Conservation (phyloP, 1,139 yeast species). For the Taiozyma onychis region DNA sequence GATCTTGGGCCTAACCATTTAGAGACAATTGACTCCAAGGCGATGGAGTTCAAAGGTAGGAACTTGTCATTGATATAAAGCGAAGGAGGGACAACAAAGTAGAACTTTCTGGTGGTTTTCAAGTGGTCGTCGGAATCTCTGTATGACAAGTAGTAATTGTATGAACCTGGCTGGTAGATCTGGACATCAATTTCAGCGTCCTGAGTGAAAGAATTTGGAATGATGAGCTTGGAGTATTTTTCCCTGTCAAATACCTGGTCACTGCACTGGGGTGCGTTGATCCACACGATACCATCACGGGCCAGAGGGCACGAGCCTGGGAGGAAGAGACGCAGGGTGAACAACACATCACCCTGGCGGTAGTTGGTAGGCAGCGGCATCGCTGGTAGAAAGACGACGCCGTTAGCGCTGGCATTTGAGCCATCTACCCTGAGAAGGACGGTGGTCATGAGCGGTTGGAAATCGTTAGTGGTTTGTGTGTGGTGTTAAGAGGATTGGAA, state of each 20-base stretch:
- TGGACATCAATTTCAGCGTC: conserved; percentile 59
- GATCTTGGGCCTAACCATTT: conserved; percentile 79
- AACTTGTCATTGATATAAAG: conserved; percentile 50
- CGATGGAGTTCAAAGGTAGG: conserved; percentile 73
- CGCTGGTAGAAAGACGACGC: conserved; percentile 63
- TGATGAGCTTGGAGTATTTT: conserved; percentile 44
- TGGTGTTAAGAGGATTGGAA: background rate
- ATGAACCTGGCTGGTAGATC: conserved; percentile 75
- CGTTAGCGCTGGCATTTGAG: conserved; percentile 32
- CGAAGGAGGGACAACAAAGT: conserved; percentile 81
- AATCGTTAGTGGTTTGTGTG: background rate
- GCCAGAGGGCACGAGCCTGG: conserved; percentile 72
- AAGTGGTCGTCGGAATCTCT: conserved; percentile 31
- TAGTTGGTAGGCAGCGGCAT: conserved; percentile 39
- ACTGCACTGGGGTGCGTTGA: conserved; percentile 58
- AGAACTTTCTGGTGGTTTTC: conserved; percentile 49
- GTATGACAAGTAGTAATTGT: conserved; percentile 57
- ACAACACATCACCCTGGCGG: conserved; percentile 41
- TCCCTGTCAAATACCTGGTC: conserved; percentile 48
- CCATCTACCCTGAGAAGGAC: conserved; percentile 19
- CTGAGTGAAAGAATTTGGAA: conserved; percentile 45
- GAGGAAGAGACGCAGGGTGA: conserved; percentile 54
- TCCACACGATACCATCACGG: conserved; percentile 64
- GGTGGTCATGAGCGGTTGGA: conserved; percentile 15
- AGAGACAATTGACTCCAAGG: conserved; percentile 80